These are phyloP conservation scores for Umbellularia californica DNA, from an alignment of 164 flowering plant genomes.

Conservation along the genomic window DNA sequence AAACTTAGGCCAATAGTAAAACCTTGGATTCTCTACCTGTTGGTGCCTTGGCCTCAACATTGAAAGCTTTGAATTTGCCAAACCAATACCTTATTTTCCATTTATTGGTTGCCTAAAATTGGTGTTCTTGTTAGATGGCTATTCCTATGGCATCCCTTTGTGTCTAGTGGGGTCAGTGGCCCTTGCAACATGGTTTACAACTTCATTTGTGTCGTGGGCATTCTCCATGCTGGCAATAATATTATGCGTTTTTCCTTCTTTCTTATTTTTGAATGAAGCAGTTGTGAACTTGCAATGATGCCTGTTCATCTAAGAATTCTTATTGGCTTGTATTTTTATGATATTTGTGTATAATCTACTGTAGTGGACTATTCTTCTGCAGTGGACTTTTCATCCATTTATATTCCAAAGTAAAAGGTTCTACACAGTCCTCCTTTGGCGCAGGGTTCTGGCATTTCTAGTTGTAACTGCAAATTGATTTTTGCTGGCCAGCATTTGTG, in stretches of 20 bases:
- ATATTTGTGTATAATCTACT: constrained; percentile 22
- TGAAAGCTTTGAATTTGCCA: too few species aligned
- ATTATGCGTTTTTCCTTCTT: not conserved
- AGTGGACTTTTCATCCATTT: constrained; percentile 99
- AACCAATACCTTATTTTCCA: too few species aligned
- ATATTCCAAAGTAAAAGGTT: constrained; percentile 80
- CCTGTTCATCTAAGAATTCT: not conserved
- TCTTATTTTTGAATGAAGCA: not conserved
- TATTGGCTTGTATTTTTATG: not conserved
- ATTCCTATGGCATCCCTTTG: too few species aligned
- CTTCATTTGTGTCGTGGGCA: too few species aligned
- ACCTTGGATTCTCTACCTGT: too few species aligned
- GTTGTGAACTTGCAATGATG: not conserved
- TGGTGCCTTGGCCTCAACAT: too few species aligned
- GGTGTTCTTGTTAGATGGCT: too few species aligned
- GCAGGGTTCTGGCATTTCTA: constrained; percentile 94
- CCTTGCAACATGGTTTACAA: too few species aligned
- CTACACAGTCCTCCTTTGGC: constrained; percentile 93
- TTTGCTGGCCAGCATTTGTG: not conserved
- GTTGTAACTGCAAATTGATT: constrained; percentile 57
- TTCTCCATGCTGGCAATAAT: too few species aligned
- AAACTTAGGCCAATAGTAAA: too few species aligned
- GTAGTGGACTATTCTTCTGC: constrained; percentile 85
- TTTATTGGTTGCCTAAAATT: too few species aligned
- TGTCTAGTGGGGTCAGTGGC: too few species aligned